Percentiles rank a stretch among this genome's conserved stretches.
These are phyloP conservation scores for Skeletonema costatum DNA, from an alignment of 108 stramenopile genomes.

Conservation along the genomic window DNA sequence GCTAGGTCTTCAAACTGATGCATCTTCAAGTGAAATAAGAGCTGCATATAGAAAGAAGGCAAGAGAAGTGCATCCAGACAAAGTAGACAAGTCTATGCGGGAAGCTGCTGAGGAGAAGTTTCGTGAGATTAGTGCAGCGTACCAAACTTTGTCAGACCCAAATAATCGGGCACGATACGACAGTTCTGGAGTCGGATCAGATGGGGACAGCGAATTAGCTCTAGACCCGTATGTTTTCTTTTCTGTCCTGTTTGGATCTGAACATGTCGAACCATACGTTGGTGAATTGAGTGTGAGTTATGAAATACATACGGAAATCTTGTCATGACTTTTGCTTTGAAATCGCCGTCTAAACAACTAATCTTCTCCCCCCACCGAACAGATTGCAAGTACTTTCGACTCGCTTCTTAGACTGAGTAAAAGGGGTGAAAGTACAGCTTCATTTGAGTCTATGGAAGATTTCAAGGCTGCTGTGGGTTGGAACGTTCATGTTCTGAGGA, in stretches of 20 bases:
- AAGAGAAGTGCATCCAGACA: constrained; percentile 72
- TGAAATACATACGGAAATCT: neutral
- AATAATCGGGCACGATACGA: constrained; percentile 37
- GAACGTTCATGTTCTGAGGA: constrained; percentile 26
- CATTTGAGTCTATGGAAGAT: constrained; percentile 38
- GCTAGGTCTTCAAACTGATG: constrained; percentile 29
- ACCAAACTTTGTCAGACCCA: constrained; percentile 51
- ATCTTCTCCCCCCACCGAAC: neutral
- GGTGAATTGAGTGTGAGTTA: constrained; percentile 39
- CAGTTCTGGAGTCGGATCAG: constrained; percentile 23
- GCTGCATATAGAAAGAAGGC: constrained; percentile 66
- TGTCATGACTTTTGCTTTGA: neutral
- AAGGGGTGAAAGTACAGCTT: constrained; percentile 4
- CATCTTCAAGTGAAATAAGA: constrained; percentile 53
- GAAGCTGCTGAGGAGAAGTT: constrained; percentile 35
- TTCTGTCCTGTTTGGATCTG: constrained; percentile 42
- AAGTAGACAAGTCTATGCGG: constrained; percentile 45
- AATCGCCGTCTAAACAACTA: neutral
- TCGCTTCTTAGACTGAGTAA: constrained; percentile 28
- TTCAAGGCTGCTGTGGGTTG: constrained; percentile 28
- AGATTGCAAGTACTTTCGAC: constrained; percentile 35
- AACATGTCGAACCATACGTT: constrained; percentile 47
- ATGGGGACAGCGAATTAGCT: constrained; percentile 14
- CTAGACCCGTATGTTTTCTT: constrained; percentile 48
- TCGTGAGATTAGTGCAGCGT: constrained; percentile 48